Base-by-base conservation (phyloP, 352 stramenopile species). In the Phytopythium mirpurense region DNA sequence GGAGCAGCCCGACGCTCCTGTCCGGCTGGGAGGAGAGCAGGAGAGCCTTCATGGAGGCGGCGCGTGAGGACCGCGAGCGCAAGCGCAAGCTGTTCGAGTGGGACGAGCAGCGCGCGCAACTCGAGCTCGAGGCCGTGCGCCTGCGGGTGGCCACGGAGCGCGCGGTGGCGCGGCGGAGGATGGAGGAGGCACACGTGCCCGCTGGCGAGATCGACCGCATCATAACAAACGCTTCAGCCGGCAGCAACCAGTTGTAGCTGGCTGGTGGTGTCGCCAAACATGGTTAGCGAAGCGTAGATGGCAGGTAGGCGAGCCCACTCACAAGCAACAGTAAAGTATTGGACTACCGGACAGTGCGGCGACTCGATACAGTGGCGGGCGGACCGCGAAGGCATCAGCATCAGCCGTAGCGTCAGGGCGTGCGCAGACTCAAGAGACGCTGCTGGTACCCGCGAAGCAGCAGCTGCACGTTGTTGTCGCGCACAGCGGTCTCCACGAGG, bases 1-100 rank as follows among this genome's bases (percentile, higher is more conserved):
- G 60, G 64, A 56, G 59, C 10, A 62, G 67, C 19, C 57, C 65
- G 1, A 65, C 48, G 27, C 63, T 69, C 11, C 57, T 78, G 37
- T 54, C 59, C 19, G 60, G 36, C 40, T 67, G 69, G 35, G 78
- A 84, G 53, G 72, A 72, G 46, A 79, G 73, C 35, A 75, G 80
- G 51, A 67, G 75, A 1, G 57, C 78, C 52, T 48, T 83, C 47
- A 44, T 74, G 2, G 74, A 88, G 49, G 74, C 70, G 1, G 68
- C 73, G 29, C 74, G 72, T 24, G 79, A 88, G 65, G 79, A 90
- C 47, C 78, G 76, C 27, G 79, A 90, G 38, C 71, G 71, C 37
- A 68, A 77, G 36, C 72, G 63, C 29, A 88, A 84, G 50, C 64
- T 73, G 14, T 81, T 86, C 41, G 65, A 65, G 18, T 65, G 86